Conservation (phyloP, 2,329 filamentous ascomycete species). For the Pyrenophora graminea region DNA sequence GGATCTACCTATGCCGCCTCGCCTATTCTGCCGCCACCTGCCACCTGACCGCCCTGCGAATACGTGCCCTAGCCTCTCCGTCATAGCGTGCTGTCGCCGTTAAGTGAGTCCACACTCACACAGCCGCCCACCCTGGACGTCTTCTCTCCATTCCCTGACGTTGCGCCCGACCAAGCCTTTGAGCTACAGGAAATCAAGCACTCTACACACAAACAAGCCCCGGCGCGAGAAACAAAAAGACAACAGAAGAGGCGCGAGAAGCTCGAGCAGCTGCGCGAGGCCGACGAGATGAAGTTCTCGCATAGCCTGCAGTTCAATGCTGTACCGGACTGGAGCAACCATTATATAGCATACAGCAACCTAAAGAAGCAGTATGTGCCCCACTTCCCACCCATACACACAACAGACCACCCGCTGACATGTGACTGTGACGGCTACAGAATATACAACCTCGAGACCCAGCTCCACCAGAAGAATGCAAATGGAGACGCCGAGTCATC, state of each 20-base stretch:
- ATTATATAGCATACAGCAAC: constrained; percentile 98
- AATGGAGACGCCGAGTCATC: constrained; percentile 77
- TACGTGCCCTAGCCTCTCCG: constrained; percentile 8
- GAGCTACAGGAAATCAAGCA: constrained; percentile 39
- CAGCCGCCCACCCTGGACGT: constrained; percentile 32
- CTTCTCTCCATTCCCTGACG: constrained; percentile 24
- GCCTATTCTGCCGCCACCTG: constrained; percentile 14
- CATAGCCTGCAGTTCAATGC: constrained; percentile 99
- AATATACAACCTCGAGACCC: constrained; percentile 94
- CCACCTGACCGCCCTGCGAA: constrained; percentile 9
- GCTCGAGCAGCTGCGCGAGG: constrained; percentile 70
- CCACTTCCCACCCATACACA: not conserved
- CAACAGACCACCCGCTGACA: constrained; percentile 23
- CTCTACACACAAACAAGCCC: constrained; percentile 3
- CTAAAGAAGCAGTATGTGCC: constrained; percentile 88
- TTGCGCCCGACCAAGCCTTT: constrained; percentile 27
- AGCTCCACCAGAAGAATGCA: constrained; percentile 64
- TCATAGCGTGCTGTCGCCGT: constrained; percentile 6
- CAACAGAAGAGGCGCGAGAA: constrained; percentile 63
- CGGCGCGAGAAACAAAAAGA: constrained; percentile 27
- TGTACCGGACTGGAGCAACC: constrained; percentile 97
- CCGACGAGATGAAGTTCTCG: constrained; percentile 98
- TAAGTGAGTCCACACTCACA: not conserved
- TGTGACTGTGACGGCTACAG: constrained; percentile 52
- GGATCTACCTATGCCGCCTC: constrained; percentile 4